Conservation (phyloP, 208 protist genomes). For the Endotrypanum monterogeii region DNA sequence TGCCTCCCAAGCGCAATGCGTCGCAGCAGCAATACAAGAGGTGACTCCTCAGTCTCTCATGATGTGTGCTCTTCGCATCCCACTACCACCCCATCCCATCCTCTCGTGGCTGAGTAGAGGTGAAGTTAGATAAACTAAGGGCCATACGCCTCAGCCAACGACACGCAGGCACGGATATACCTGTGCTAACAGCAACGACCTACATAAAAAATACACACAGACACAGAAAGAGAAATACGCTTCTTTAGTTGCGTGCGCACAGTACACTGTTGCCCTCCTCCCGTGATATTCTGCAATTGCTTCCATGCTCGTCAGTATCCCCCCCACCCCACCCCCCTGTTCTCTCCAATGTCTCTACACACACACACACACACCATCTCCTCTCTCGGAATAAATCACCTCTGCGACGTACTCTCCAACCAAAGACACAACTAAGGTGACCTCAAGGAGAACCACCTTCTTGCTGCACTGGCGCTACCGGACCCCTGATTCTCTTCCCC, state of each 20-base stretch:
- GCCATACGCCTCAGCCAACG: not conserved
- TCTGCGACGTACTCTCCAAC: too few species aligned
- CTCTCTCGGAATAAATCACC: too few species aligned
- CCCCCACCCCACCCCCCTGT: too few species aligned
- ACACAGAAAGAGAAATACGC: too few species aligned
- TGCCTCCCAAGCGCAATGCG: constrained; percentile 22
- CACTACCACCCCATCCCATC: too few species aligned
- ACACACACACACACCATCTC: too few species aligned
- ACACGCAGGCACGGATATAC: not conserved
- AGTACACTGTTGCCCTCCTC: not conserved
- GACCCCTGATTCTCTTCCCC: not conserved
- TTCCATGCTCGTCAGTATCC: not conserved
- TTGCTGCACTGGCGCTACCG: not conserved
- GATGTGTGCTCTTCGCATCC: too few species aligned
- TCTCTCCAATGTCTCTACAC: too few species aligned
- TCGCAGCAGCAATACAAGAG: not conserved
- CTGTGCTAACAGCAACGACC: not conserved
- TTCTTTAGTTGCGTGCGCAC: not conserved
- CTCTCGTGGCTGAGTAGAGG: too few species aligned
- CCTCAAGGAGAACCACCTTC: not conserved
- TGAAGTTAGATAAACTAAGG: not conserved
- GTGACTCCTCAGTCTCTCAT: too few species aligned
- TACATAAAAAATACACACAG: not conserved
- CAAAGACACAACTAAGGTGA: not conserved
- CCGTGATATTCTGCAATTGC: not conserved